Percentiles rank a stretch among this genome's conserved stretches.
Evolutionary conservation across 169 alveolate genomes (phyloP).

Genomic region (Plasmodium inui): DNA sequence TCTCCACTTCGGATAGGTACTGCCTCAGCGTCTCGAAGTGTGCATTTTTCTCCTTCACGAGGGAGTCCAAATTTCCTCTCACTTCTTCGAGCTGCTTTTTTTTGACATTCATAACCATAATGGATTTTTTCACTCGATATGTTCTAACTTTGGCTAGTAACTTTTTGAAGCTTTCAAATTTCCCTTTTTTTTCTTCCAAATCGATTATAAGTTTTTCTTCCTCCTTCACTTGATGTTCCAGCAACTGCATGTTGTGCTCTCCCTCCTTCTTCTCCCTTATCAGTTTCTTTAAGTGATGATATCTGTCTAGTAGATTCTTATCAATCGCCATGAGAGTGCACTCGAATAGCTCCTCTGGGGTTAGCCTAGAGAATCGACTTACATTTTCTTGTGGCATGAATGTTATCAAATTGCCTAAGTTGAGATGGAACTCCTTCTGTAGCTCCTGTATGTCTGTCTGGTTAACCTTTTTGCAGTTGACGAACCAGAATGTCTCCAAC

Average conservation of each 20-base stretch:
- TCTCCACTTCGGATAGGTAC: slow-evolving; percentile 62
- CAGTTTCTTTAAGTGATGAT: slow-evolving; percentile 47
- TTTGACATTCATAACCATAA: slow-evolving; percentile 21
- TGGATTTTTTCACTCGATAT: slow-evolving; percentile 25
- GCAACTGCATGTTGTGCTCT: slow-evolving; percentile 34
- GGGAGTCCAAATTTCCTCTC: slow-evolving; percentile 69
- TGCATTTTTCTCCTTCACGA: slow-evolving; percentile 49
- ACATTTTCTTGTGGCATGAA: slow-evolving; percentile 85
- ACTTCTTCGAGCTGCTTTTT: slow-evolving; percentile 66
- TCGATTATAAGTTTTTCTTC: slow-evolving; percentile 15
- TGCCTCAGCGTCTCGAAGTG: slow-evolving; percentile 28
- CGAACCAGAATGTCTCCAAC: slow-evolving; percentile 71
- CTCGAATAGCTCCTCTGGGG: slow-evolving; percentile 80
- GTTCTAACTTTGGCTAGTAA: slow-evolving; percentile 10
- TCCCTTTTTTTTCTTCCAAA: slow-evolving; percentile 30
- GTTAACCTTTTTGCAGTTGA: slow-evolving; percentile 75
- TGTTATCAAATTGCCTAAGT: slow-evolving; percentile 78
- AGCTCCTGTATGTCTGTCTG: slow-evolving; percentile 48
- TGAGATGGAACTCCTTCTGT: slow-evolving; percentile 75
- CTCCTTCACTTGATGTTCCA: slow-evolving; percentile 70
- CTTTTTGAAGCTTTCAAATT: slow-evolving; percentile 31
- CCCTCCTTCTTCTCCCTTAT: slow-evolving; percentile 46
- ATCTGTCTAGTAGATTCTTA: slow-evolving; percentile 46
- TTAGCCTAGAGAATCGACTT: slow-evolving; percentile 80
- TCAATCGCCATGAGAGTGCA: slow-evolving; percentile 80